Percentiles rank a stretch among this genome's conserved stretches.
These are phyloP conservation scores for Papilionanthe hybrid DNA, from an alignment of 116 monocot genomes.

Conservation along the genomic window DNA sequence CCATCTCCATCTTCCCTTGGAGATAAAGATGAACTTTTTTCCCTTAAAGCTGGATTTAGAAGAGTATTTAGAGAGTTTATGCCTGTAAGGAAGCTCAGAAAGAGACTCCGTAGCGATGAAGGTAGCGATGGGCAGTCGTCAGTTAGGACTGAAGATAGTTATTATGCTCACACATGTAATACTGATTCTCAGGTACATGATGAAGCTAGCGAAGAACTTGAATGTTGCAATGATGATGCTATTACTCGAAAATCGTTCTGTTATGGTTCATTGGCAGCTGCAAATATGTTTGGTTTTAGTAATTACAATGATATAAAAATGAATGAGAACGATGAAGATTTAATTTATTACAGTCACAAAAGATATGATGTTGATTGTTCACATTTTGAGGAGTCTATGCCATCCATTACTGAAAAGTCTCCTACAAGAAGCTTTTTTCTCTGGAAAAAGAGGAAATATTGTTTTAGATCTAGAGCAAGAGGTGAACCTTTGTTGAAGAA, in stretches of 20 bases:
- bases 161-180: constrained; percentile 30
- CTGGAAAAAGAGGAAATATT: constrained; percentile 25
- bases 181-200: constrained; percentile 49
- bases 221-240: constrained; percentile 20
- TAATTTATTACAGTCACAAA: constrained; percentile 55
- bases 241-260: constrained; percentile 68
- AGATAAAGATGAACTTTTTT: constrained; percentile 61
- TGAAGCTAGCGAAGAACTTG: constrained; percentile 27
- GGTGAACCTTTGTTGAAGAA: constrained; percentile 29
- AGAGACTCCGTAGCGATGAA: constrained; percentile 39
- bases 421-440: constrained; percentile 50
- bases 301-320: constrained; percentile 27
- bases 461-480: constrained; percentile 19
- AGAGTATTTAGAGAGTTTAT: constrained; percentile 48
- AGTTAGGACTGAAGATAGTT: constrained; percentile 32
- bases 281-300: constrained; percentile 39
- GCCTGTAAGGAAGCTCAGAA: constrained; percentile 36
- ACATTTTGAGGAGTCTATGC: constrained; percentile 10
- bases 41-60: constrained; percentile 58
- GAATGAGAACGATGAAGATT: constrained; percentile 47
- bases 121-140: constrained; percentile 45
- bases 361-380: constrained; percentile 50
- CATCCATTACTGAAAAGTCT: constrained; percentile 22
- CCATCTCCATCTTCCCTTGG: constrained; percentile 17
- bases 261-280: constrained; percentile 62